These are phyloP conservation scores for Monilinia fructigena DNA, from an alignment of 2,329 filamentous ascomycete species.

Conservation along the genomic window DNA sequence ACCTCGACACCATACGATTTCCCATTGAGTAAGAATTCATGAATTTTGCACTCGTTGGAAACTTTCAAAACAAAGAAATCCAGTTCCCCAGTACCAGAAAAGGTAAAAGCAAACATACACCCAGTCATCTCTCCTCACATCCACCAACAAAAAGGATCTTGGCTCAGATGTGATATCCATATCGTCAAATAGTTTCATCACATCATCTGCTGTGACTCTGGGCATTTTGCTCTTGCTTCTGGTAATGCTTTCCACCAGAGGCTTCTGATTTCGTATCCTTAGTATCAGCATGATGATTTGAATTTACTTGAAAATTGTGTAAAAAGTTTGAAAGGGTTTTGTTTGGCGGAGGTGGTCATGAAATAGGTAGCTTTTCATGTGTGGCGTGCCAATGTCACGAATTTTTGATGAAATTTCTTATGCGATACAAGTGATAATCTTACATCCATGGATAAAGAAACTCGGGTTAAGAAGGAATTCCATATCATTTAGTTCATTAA, in stretches of 20 bases:
- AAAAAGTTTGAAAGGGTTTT: constrained; percentile 5
- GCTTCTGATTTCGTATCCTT: constrained; percentile 12
- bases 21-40: too few relatives aligned
- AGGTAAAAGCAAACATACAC: constrained; percentile 38
- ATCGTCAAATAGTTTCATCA: constrained; percentile 46
- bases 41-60: too few relatives aligned
- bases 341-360: not conserved
- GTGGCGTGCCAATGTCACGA: constrained; percentile 1
- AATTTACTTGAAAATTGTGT: constrained; percentile 1
- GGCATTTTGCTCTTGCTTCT: constrained; percentile 44
- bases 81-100: not conserved
- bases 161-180: constrained; percentile 38
- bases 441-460: not conserved
- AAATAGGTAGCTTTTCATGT: not conserved
- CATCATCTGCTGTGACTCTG: constrained; percentile 44
- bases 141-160: constrained; percentile 49
- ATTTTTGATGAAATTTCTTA: not conserved
- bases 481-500: constrained; percentile 17
- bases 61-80: fast-evolving
- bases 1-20: not conserved
- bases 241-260: constrained; percentile 43
- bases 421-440: not conserved
- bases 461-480: not conserved
- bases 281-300: constrained; percentile 20
- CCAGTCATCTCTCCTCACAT: constrained; percentile 54